Conservation (phyloP, 495 filamentous ascomycete species). For the Entonaema liquescens region DNA sequence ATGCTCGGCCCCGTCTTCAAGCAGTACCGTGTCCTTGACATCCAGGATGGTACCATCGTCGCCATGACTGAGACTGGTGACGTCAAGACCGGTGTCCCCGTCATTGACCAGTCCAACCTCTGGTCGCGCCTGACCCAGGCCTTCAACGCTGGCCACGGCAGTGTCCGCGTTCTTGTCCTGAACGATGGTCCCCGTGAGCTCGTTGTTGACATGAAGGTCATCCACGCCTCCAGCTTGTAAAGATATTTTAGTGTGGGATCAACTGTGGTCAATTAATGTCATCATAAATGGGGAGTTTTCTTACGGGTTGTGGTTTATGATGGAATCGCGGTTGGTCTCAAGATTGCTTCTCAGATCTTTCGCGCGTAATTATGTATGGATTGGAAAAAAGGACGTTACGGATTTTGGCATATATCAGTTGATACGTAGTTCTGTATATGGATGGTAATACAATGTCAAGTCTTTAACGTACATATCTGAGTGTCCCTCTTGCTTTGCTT, state of each 20-base stretch:
- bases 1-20: constrained; percentile 99
- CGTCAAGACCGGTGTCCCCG: constrained; percentile 94
- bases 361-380: constrained; percentile 42
- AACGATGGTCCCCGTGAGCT: constrained; percentile 93
- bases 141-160: constrained; percentile 92
- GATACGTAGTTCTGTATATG: constrained; percentile 47
- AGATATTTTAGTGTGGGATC: constrained; percentile 37
- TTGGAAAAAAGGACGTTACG: constrained; percentile 43
- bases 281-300: constrained; percentile 29
- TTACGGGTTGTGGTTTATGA: constrained; percentile 36
- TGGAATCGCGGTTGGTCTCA: constrained; percentile 44
- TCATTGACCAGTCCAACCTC: constrained; percentile 91
- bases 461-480: constrained; percentile 28
- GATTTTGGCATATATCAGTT: constrained; percentile 44
- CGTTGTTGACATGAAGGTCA: constrained; percentile 98
- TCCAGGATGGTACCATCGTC: constrained; percentile 78
- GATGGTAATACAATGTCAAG: constrained; percentile 45
- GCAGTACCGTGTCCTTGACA: constrained; percentile 99
- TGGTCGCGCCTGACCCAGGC: constrained; percentile 81
- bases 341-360: constrained; percentile 41
- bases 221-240: constrained; percentile 75
- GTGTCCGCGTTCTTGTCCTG: constrained; percentile 94
- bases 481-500: not conserved
- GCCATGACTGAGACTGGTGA: constrained; percentile 75
- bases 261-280: constrained; percentile 35